These are phyloP conservation scores for Leptodontidium sp. DNA, from an alignment of 2,329 filamentous ascomycete genomes.

Conservation along the genomic window DNA sequence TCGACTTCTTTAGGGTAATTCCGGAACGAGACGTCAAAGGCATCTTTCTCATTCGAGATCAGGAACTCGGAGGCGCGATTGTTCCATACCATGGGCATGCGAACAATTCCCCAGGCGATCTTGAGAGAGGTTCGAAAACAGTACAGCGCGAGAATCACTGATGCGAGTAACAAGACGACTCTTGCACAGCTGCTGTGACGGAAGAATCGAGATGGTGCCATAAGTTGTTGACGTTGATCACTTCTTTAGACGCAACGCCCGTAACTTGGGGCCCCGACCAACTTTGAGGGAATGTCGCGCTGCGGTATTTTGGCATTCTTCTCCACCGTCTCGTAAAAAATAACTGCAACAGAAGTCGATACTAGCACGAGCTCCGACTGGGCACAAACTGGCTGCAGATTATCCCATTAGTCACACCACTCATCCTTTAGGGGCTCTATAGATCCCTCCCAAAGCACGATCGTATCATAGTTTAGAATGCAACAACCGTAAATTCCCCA, in stretches of 20 bases:
- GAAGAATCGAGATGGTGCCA: conserved; percentile 1
- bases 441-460: neutral
- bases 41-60: conserved; percentile 43
- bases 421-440: neutral
- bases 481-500: neutral
- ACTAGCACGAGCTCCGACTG: neutral
- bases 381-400: neutral
- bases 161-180: conserved; percentile 1
- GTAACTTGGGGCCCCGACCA: neutral
- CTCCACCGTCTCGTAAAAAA: neutral
- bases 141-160: neutral
- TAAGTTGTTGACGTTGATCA: neutral
- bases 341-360: neutral
- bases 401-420: neutral
- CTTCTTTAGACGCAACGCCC: neutral
- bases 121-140: neutral
- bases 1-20: conserved; percentile 47
- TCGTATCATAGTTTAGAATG: neutral
- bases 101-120: neutral
- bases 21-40: conserved; percentile 48
- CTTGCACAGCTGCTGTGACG: neutral
- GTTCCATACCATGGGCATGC: conserved; percentile 1
- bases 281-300: too few species aligned
- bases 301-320: too few species aligned
- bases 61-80: conserved; percentile 38